Evolutionary conservation across 768 basidiomycete genomes (phyloP).

Genomic region (Russula sp.): DNA sequence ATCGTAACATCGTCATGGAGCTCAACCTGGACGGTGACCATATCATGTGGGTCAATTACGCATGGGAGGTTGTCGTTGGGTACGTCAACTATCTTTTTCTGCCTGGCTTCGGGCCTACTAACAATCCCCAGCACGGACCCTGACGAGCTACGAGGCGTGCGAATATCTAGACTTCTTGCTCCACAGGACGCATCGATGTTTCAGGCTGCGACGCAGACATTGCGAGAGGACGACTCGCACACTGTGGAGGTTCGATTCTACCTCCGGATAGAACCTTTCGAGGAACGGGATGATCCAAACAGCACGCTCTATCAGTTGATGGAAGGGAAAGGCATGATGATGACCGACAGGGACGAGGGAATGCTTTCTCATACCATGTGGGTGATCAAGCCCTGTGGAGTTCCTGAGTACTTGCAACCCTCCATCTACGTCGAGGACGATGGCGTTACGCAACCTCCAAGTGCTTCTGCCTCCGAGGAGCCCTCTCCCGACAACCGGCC

Average conservation of each 20-base stretch:
- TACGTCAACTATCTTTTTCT: slow-evolving; percentile 35
- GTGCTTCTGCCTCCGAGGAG: slow-evolving; percentile 24
- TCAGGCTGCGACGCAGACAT: slow-evolving; percentile 74
- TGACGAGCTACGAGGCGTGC: slow-evolving; percentile 66
- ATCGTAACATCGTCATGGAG: slow-evolving; percentile 94
- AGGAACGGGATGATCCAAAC: slow-evolving; percentile 46
- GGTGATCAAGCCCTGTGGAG: slow-evolving; percentile 81
- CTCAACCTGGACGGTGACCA: slow-evolving; percentile 91
- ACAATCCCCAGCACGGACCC: slow-evolving; percentile 62
- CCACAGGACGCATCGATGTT: slow-evolving; percentile 80
- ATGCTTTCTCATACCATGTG: slow-evolving; percentile 96
- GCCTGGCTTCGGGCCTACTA: slow-evolving; percentile 11
- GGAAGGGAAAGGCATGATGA: slow-evolving; percentile 98
- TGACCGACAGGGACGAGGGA: slow-evolving; percentile 87
- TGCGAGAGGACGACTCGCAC: slow-evolving; percentile 88
- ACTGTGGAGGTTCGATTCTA: slow-evolving; percentile 91
- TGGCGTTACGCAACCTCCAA: slow-evolving; percentile 35
- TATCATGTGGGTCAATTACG: slow-evolving; percentile 93
- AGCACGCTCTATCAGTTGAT: slow-evolving; percentile 68
- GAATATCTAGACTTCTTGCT: slow-evolving; percentile 76
- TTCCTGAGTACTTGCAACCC: slow-evolving; percentile 64
- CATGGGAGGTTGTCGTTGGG: slow-evolving; percentile 91
- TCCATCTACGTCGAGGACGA: slow-evolving; percentile 49
- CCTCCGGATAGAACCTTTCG: slow-evolving; percentile 64
- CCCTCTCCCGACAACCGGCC: background rate